Conservation (phyloP, 441 rosid genomes). For the Aquilaria agallochum region DNA sequence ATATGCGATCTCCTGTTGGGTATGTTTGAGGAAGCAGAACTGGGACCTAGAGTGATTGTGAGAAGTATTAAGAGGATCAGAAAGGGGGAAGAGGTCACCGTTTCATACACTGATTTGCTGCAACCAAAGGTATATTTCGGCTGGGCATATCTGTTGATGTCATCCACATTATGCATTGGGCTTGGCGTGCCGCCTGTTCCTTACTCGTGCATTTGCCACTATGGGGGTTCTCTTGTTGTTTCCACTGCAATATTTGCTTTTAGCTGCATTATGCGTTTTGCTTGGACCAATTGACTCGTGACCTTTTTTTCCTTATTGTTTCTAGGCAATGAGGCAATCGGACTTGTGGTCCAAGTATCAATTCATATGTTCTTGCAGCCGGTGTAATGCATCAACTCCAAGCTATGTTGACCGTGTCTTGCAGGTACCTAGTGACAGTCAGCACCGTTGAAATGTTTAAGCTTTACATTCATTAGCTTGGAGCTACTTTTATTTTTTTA, state of each 20-base stretch:
- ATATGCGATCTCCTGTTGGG: not conserved
- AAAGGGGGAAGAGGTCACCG: constrained; percentile 56
- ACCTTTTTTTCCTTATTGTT: not conserved
- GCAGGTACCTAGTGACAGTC: constrained; percentile 37
- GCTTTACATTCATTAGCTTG: too few relatives aligned
- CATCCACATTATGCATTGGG: too few relatives aligned
- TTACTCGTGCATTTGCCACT: not conserved
- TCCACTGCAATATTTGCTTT: not conserved
- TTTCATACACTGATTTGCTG: constrained; percentile 73
- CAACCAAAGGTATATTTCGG: constrained; percentile 55
- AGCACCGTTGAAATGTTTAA: not conserved
- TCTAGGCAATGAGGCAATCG: constrained; percentile 55
- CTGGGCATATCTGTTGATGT: too few relatives aligned
- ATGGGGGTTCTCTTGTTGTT: not conserved
- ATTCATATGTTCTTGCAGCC: constrained; percentile 57
- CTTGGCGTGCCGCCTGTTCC: too few relatives aligned
- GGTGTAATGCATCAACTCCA: constrained; percentile 49
- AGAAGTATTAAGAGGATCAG: constrained; percentile 63
- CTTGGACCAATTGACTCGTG: not conserved
- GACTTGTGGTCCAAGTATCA: constrained; percentile 67
- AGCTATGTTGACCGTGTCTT: constrained; percentile 53
- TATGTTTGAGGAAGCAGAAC: constrained; percentile 14
- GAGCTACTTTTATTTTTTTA: too few relatives aligned
- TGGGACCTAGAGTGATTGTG: constrained; percentile 51
- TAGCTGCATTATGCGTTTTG: not conserved